Percentiles rank a stretch among this genome's conserved stretches.
These are phyloP conservation scores for Fusarium sp. DNA, from an alignment of 2,329 filamentous ascomycete species.

Conservation along the genomic window DNA sequence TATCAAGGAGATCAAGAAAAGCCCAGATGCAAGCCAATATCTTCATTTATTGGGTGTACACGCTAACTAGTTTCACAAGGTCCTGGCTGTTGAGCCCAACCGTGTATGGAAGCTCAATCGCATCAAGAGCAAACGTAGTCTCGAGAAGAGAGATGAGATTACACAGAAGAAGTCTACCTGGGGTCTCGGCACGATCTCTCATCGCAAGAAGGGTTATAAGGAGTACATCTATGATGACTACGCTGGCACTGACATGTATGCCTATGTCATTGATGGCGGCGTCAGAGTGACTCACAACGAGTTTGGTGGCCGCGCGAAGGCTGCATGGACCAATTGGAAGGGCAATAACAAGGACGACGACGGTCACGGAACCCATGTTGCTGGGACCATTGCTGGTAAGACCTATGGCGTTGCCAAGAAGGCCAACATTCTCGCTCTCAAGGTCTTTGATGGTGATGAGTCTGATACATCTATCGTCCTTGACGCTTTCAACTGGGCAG, in stretches of 20 bases:
- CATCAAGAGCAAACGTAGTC: not conserved
- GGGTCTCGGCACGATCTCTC: conserved; percentile 27
- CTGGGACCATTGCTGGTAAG: conserved; percentile 31
- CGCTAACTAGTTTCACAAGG: conserved; percentile 9
- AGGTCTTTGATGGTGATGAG: conserved; percentile 48
- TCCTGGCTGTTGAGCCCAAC: conserved; percentile 30
- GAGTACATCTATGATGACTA: conserved; percentile 22
- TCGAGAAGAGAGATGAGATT: conserved; percentile 10
- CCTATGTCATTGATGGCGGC: conserved; percentile 27
- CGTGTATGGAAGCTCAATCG: conserved; percentile 20
- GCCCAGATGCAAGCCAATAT: conserved; percentile 49
- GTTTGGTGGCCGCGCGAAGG: conserved; percentile 14
- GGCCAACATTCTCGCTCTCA: conserved; percentile 53
- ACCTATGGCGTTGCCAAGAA: conserved; percentile 51
- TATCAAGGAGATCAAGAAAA: conserved; percentile 51
- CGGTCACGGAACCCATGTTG: conserved; percentile 34
- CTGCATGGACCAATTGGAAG: conserved; percentile 15
- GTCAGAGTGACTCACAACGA: conserved; percentile 17
- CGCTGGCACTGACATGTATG: conserved; percentile 18
- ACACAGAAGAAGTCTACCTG: conserved; percentile 7
- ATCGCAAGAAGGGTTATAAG: conserved; percentile 5
- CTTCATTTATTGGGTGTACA: accelerated
- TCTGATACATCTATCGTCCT: conserved; percentile 41
- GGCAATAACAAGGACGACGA: not conserved
- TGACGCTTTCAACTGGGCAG: conserved; percentile 49